Evolutionary conservation across 345 rosid genomes (phyloP).

Genomic region (Acer campestre): DNA sequence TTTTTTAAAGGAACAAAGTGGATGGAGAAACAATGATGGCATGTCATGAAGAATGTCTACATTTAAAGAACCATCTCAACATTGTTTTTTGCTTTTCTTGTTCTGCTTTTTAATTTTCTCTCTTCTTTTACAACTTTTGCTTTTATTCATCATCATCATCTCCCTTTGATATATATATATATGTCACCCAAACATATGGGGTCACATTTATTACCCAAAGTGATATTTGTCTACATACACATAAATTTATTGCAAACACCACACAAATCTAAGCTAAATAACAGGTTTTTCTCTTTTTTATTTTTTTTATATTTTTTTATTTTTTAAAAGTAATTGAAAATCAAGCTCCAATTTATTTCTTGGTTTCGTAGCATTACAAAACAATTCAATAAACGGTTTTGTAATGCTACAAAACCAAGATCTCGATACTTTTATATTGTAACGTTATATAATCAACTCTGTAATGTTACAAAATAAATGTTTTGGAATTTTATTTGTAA

Average conservation of each 20-base stretch:
- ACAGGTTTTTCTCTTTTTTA: too few relatives aligned
- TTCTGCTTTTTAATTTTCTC: conserved; percentile 17
- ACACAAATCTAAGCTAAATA: neutral
- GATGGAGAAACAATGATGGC: conserved; percentile 47
- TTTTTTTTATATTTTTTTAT: too few relatives aligned
- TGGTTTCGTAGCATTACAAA: too few relatives aligned
- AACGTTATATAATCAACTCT: too few relatives aligned
- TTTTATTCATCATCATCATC: conserved; percentile 10
- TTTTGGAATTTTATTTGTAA: too few relatives aligned
- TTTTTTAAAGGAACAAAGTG: conserved; percentile 23
- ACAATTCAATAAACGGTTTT: too few relatives aligned
- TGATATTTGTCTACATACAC: neutral
- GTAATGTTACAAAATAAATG: too few relatives aligned
- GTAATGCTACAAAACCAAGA: too few relatives aligned
- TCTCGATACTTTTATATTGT: too few relatives aligned
- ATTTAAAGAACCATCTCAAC: conserved; percentile 33
- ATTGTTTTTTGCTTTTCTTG: conserved; percentile 17
- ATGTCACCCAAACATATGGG: neutral
- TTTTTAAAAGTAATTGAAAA: too few relatives aligned
- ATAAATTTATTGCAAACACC: neutral
- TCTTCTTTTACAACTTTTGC: conserved; percentile 14
- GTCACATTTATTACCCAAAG: neutral
- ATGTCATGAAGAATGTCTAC: conserved; percentile 33
- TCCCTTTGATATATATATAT: neutral
- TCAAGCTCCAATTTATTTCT: too few relatives aligned